Conservation (phyloP, 139 green algal genomes). For the Chlorella sp. region DNA sequence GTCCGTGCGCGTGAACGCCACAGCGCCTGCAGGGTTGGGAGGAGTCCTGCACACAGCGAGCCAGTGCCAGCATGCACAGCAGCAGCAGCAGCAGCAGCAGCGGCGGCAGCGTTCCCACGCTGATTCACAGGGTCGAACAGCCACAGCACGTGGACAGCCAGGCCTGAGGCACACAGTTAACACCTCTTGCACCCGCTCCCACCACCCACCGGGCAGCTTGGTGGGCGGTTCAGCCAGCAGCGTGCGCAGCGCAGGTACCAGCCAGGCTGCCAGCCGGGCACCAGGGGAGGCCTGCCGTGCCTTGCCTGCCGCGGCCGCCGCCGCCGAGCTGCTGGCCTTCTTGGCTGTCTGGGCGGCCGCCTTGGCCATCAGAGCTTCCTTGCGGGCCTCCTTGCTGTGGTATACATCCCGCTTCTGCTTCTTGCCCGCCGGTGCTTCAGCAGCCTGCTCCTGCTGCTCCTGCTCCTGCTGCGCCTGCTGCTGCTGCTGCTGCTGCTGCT, state of each 20-base stretch:
- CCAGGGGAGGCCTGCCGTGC: background rate
- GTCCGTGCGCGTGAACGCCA: too few species aligned
- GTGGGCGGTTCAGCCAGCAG: constrained; percentile 21
- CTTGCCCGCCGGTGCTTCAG: background rate
- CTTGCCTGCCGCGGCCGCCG: background rate
- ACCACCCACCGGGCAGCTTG: constrained; percentile 22
- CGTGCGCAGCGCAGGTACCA: background rate
- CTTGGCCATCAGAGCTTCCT: constrained; percentile 18
- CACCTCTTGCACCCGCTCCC: background rate
- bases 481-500: background rate
- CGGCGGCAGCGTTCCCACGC: too few species aligned
- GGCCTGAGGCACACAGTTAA: background rate
- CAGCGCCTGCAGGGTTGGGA: too few species aligned
- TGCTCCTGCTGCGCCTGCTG: background rate
- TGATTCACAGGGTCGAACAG: too few species aligned
- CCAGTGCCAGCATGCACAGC: too few species aligned
- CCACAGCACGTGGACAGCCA: too few species aligned
- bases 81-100: too few species aligned
- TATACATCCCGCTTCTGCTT: constrained; percentile 13
- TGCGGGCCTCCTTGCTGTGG: constrained; percentile 31
- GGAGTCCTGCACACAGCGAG: too few species aligned
- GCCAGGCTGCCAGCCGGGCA: constrained; percentile 10
- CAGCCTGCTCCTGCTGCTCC: background rate
- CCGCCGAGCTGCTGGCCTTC: background rate
- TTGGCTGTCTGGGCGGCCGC: background rate